Conservation (phyloP, 202 grass and related monocot genomes). For the Brachypodium distachyon region DNA sequence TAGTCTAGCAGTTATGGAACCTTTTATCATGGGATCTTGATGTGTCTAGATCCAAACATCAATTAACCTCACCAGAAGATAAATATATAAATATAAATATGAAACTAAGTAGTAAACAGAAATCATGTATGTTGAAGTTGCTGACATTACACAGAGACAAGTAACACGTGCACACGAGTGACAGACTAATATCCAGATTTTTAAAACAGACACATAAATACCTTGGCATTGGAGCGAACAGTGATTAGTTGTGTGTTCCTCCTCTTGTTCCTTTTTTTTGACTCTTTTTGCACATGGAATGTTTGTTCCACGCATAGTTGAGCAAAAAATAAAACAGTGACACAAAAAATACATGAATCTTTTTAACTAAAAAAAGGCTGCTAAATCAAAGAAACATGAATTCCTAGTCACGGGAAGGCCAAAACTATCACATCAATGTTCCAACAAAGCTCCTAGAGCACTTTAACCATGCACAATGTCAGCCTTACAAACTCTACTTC, state of each 20-base stretch:
- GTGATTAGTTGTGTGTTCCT: not conserved
- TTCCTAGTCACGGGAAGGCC: not conserved
- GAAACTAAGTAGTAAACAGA: not conserved
- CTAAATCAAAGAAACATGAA: not conserved
- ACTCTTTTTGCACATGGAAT: not conserved
- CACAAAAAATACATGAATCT: not conserved
- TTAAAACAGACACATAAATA: not conserved
- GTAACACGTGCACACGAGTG: not conserved
- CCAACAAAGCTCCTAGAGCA: not conserved
- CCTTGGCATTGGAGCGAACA: not conserved
- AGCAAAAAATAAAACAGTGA: not conserved
- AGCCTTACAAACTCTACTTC: conserved; percentile 25
- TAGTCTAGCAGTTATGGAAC: not conserved
- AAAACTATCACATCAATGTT: conserved; percentile 1
- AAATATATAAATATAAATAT: not conserved
- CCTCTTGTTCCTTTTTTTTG: not conserved
- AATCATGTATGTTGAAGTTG: not conserved
- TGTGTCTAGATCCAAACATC: not conserved
- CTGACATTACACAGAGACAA: not conserved
- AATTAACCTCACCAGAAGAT: not conserved
- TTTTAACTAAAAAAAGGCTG: not conserved
- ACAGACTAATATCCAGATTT: not conserved
- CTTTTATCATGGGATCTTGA: not conserved
- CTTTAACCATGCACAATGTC: conserved; percentile 30
- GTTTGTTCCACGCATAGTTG: not conserved